Base-by-base conservation (phyloP, 495 filamentous ascomycete species). In the Massariosphaeria phaeospora region DNA sequence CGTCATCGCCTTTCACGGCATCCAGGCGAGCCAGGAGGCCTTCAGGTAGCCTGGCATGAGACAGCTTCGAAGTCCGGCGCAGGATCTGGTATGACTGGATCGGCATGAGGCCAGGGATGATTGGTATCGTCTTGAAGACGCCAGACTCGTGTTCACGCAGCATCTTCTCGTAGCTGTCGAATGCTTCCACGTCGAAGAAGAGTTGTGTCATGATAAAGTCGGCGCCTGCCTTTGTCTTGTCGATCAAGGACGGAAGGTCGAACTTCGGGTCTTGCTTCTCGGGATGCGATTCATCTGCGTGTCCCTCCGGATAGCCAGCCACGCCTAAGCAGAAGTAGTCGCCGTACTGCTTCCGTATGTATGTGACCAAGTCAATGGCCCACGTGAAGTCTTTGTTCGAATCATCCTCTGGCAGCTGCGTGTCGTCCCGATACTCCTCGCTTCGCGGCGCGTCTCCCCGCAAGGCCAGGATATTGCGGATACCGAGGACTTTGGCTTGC, bases 191-290 rank as follows among this genome's bases (percentile, higher is more conserved):
- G 63, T 97, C 89, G 68, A 91, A 98, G 72, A 96, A 97, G 21
- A 98, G 75, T 66, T 98, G 93, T n/a, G 94, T 97, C 88, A 98
- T 95, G 67, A 98, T 85, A 69, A 98, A 98, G 69, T 97, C 94
- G 18, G 91, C 94, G 0, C 93, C 93, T 3, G 93, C 93, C 62
- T 83, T 74, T 0, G 84, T 84, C 76, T 98, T 98, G 52, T 96
- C 90, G 25, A 96, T 78, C 41, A 98, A 74, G 65, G 89, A 96
- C 6, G 93, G 88, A 31, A 98, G 69, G 71, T 98, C 93, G 36
- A 83, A 81, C 55, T 79, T 75, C 0, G 88, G 75, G 66, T 84
- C 84, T 72, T 97, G 93, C 21, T 82, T 76, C 55, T 85, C 79
- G 35, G 84, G 81, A 71, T 90, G 83, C 33, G 83, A 83, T 66